Conservation (phyloP, 306 rosid species). For the Carpinus viminea region DNA sequence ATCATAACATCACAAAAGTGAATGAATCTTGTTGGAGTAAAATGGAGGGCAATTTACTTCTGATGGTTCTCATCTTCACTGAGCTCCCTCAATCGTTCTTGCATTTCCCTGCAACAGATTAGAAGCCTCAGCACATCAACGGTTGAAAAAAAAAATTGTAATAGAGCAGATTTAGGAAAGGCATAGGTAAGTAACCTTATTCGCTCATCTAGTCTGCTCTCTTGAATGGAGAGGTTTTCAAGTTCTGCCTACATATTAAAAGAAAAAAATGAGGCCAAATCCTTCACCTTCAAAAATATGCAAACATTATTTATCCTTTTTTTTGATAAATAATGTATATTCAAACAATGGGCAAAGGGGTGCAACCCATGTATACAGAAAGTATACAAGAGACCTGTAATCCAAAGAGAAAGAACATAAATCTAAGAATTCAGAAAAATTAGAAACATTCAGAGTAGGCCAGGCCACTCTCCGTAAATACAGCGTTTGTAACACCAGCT, state of each 20-base stretch:
- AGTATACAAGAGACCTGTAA: no score
- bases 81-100: constrained; percentile 76
- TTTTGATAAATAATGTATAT: no score
- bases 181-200: constrained; percentile 62
- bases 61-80: constrained; percentile 91
- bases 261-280: constrained; percentile 22
- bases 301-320: not conserved
- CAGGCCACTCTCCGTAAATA: no score
- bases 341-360: no score
- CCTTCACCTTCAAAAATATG: not conserved
- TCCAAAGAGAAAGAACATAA: no score
- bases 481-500: no score
- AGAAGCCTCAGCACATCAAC: constrained; percentile 29
- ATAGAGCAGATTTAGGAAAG: constrained; percentile 25
- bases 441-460: no score
- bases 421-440: no score
- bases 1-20: not conserved
- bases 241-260: constrained; percentile 70
- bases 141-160: constrained; percentile 7
- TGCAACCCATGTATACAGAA: no score
- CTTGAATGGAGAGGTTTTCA: constrained; percentile 76
- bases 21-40: constrained; percentile 19
- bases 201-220: constrained; percentile 70
- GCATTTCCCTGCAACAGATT: constrained; percentile 78
- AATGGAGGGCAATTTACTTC: constrained; percentile 47